phyloP scores from a whole-genome alignment of 257 asterid genomes.

The Lycium ferocissimum region DNA sequence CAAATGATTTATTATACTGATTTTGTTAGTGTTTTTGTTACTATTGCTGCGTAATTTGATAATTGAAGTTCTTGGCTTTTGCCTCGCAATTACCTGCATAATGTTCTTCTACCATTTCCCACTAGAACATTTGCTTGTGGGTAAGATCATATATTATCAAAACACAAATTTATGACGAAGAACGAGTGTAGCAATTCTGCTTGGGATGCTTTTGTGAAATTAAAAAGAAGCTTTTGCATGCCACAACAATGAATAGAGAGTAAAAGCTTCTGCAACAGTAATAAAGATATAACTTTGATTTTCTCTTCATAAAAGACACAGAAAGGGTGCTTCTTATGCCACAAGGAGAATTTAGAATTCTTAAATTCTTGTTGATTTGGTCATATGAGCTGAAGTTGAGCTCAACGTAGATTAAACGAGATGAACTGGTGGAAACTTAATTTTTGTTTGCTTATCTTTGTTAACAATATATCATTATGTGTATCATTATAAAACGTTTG shows the following conservation, averaged over 20 bases:
- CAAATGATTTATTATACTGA: slow-evolving; percentile 1
- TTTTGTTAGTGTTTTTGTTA: slow-evolving; percentile 14
- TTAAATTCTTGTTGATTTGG: slow-evolving; percentile 1
- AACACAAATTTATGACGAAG: background rate
- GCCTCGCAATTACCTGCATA: slow-evolving; percentile 7
- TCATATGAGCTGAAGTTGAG: slow-evolving; percentile 24
- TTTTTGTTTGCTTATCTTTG: background rate
- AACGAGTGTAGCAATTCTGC: background rate
- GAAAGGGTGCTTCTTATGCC: slow-evolving; percentile 7
- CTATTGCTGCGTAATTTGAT: slow-evolving; percentile 24
- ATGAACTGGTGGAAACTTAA: slow-evolving; percentile 15
- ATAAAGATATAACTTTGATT: background rate
- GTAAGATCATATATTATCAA: background rate
- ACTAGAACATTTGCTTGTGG: background rate
- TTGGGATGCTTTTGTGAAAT: background rate
- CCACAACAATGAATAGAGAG: slow-evolving; percentile 2
- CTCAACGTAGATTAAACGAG: background rate
- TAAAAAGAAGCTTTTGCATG: background rate
- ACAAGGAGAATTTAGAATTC: background rate
- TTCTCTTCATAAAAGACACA: background rate
- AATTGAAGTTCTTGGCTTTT: slow-evolving; percentile 25
- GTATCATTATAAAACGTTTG: background rate
- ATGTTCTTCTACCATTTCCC: slow-evolving; percentile 20
- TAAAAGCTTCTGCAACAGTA: background rate
- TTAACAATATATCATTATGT: background rate